Conservation (phyloP, 2,329 filamentous ascomycete species). For the Lasiodiplodia sp. region DNA sequence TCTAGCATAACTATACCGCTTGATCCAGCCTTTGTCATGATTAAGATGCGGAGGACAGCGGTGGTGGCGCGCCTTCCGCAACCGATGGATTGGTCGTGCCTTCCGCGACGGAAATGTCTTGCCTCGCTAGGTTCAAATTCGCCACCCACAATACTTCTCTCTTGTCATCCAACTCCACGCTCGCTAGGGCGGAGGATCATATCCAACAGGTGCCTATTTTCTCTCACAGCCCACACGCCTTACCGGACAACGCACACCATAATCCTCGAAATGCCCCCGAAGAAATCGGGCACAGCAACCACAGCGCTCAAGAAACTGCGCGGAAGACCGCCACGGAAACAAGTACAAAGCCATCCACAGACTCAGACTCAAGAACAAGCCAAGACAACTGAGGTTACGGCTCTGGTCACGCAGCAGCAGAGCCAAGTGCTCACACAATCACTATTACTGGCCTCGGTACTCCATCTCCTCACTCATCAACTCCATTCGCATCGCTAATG, state of each 20-base stretch:
- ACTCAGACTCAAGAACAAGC: slow-evolving; percentile 43
- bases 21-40: background rate
- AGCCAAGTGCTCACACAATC: slow-evolving; percentile 57
- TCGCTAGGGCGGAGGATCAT: too few species aligned
- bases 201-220: background rate
- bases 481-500: background rate
- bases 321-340: background rate
- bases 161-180: background rate
- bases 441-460: slow-evolving; percentile 55
- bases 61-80: background rate
- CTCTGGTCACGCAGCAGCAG: slow-evolving; percentile 48
- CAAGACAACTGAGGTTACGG: slow-evolving; percentile 31
- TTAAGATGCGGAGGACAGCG: background rate
- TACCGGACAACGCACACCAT: background rate
- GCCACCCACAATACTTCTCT: background rate
- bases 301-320: background rate
- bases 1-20: background rate
- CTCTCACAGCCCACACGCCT: too few species aligned
- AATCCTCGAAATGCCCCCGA: background rate
- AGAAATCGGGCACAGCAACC: background rate
- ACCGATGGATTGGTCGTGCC: background rate
- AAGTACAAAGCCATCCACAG: slow-evolving; percentile 38
- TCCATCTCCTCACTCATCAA: slow-evolving; percentile 17
- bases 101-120: background rate
- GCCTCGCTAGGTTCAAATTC: background rate